Base-by-base conservation (phyloP, 352 stramenopile species). In the Phytophthora cactorum region DNA sequence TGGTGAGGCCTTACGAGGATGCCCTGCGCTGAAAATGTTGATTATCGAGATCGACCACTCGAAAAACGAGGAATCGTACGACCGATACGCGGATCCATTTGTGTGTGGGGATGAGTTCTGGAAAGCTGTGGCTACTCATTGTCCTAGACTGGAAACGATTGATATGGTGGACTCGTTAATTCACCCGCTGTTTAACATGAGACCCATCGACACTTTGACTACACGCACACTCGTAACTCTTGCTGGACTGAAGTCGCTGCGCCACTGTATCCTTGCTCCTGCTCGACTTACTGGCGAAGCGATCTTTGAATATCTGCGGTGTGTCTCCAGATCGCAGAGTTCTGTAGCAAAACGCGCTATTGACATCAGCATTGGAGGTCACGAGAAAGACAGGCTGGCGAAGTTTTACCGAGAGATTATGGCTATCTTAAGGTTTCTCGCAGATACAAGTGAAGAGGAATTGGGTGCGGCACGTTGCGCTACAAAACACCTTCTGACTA, bases 191-290 rank as follows among this genome's bases (percentile, higher is more conserved):
- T 47, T 47, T 5, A 47, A 47, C 27, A 47, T 17, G 41, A 47
- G 41, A 27, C n/a, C 41, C n/a, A 47, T 47, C n/a, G 15, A 47
- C 15, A 47, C 41, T 25, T 47, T 47, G 41, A 47, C 41, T 10
- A 15, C 2, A 27, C 41, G 41, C 11, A 47, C 41, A 15, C 41
- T 46, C 41, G 15, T 46, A 46, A 27, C 41, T 46, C 41, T 27
- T 46, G 41, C 41, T 46, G n/a, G 41, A 11, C 14, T 22, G n/a
- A 46, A 46, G n/a, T 46, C 14, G 41, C 15, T 46, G 15, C 41
- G 41, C 41, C 6, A 27, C 41, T 46, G 41, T 27, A 46, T 15
- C 15, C 15, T 46, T 25, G 41, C 41, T 27, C 41, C 41, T 7
- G 41, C 41, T 46, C 41, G 41, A 11, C 41, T 46, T 10, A 46